Percentiles rank a stretch among this genome's conserved stretches.
Evolutionary conservation across 352 stramenopile species (phyloP).

Genomic region (Phytophthora cactorum): DNA sequence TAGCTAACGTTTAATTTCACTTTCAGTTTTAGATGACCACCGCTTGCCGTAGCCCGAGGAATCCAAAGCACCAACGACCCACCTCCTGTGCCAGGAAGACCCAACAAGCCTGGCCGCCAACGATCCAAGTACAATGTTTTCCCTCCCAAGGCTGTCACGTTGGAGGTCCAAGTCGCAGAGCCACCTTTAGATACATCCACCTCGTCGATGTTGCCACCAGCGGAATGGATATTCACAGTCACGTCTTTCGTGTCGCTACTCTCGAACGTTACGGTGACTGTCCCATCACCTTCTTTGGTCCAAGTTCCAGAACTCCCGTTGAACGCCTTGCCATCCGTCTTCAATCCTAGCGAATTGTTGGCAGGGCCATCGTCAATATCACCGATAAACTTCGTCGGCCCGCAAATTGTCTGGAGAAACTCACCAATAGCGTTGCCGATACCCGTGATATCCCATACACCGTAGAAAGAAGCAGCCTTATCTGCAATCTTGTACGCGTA

Average conservation of each 20-base stretch:
- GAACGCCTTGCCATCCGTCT: constrained; percentile 38
- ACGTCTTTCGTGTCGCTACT: constrained; percentile 32
- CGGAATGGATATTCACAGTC: constrained; percentile 35
- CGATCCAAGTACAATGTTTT: constrained; percentile 30
- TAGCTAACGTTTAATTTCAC: constrained; percentile 15
- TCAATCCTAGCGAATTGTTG: constrained; percentile 35
- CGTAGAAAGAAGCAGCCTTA: constrained; percentile 39
- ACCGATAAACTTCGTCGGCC: constrained; percentile 43
- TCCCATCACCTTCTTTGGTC: constrained; percentile 26
- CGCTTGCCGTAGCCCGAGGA: constrained; percentile 7
- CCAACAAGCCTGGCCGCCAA: constrained; percentile 22
- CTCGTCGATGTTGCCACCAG: constrained; percentile 20
- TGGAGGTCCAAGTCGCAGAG: constrained; percentile 21
- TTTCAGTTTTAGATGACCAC: constrained; percentile 9
- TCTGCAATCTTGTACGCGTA: constrained; percentile 43
- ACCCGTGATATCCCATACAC: constrained; percentile 43
- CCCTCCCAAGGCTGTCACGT: constrained; percentile 15
- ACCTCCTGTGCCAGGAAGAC: constrained; percentile 34
- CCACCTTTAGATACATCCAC: constrained; percentile 17
- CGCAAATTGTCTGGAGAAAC: constrained; percentile 50
- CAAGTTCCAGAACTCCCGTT: constrained; percentile 25
- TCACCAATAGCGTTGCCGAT: constrained; percentile 33
- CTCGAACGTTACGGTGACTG: constrained; percentile 19
- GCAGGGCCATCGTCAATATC: constrained; percentile 41
- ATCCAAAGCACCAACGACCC: constrained; percentile 33